phyloP scores from a whole-genome alignment of 495 filamentous ascomycete species.

The Aspergillus avenaceus region DNA sequence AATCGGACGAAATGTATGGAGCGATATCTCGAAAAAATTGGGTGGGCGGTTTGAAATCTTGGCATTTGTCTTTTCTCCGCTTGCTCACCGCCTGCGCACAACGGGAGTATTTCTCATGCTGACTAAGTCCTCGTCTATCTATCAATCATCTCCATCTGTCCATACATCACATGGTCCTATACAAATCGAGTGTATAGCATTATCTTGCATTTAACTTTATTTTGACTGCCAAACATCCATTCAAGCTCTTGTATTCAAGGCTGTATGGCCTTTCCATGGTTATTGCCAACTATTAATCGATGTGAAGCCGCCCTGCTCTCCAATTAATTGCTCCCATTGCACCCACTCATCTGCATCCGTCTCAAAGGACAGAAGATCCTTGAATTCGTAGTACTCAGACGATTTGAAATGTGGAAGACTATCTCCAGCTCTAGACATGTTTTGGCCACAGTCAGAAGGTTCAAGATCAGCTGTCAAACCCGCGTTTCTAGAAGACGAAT shows the following conservation, averaged over 20 bases:
- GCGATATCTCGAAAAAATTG: slow-evolving; percentile 36
- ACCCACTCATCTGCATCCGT: not conserved
- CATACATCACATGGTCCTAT: too few species aligned
- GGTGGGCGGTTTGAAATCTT: slow-evolving; percentile 38
- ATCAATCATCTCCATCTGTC: not conserved
- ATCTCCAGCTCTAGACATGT: not conserved
- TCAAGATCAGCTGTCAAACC: not conserved
- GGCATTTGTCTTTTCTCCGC: slow-evolving; percentile 32
- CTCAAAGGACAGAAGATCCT: not conserved
- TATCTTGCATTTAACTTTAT: too few species aligned
- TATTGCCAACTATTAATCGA: too few species aligned
- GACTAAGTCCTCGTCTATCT: too few species aligned
- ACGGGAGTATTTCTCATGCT: slow-evolving; percentile 9
- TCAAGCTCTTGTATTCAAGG: too few species aligned
- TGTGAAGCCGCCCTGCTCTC: not conserved
- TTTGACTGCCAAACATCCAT: too few species aligned
- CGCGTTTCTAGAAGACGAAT: not conserved
- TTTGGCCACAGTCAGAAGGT: too few species aligned
- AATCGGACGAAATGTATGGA: slow-evolving; percentile 13
- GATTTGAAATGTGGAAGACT: not conserved
- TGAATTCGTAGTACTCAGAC: not conserved
- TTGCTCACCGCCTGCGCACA: slow-evolving; percentile 33
- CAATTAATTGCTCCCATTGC: not conserved
- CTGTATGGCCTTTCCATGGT: too few species aligned
- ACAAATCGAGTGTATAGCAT: too few species aligned